phyloP scores from a whole-genome alignment of 768 basidiomycete species.

The Tylopilus subfusipes region DNA sequence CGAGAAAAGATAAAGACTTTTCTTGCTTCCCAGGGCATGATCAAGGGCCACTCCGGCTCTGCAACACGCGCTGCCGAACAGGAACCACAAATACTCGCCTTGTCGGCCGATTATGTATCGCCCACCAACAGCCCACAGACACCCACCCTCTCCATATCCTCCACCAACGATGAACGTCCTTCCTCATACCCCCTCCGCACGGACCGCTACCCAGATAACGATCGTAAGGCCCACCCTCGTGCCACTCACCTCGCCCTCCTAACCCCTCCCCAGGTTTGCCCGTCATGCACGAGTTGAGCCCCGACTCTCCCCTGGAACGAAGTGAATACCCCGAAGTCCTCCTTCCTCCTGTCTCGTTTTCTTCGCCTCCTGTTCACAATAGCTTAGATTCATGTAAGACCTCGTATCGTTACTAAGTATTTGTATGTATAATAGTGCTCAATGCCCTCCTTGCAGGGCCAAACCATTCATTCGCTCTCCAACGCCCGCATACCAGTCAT shows the following conservation, averaged over 20 bases:
- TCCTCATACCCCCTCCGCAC: constrained; percentile 32
- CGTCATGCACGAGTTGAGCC: constrained; percentile 30
- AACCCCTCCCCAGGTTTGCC: constrained; percentile 23
- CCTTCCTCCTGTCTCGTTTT: constrained; percentile 28
- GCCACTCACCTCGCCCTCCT: neutral
- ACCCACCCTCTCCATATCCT: constrained; percentile 45
- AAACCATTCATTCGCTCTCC: constrained; percentile 24
- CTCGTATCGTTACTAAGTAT: constrained; percentile 66
- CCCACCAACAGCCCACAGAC: constrained; percentile 43
- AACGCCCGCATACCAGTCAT: constrained; percentile 28
- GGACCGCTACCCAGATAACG: constrained; percentile 27
- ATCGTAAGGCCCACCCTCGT: constrained; percentile 21
- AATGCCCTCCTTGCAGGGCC: constrained; percentile 57
- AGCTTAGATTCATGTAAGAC: constrained; percentile 72
- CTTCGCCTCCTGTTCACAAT: constrained; percentile 41
- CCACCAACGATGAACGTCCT: constrained; percentile 38
- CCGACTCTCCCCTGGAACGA: constrained; percentile 33
- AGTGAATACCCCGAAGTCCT: constrained; percentile 29
- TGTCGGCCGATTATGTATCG: constrained; percentile 42
- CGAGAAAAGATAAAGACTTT: constrained; percentile 78
- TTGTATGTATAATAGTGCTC: constrained; percentile 65
- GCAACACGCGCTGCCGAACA: constrained; percentile 56
- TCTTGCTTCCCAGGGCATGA: constrained; percentile 81
- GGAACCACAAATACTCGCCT: constrained; percentile 51
- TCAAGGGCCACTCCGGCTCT: constrained; percentile 80